These are phyloP conservation scores for Aeschynomene evenia DNA, from an alignment of 306 rosid species.

Conservation along the genomic window DNA sequence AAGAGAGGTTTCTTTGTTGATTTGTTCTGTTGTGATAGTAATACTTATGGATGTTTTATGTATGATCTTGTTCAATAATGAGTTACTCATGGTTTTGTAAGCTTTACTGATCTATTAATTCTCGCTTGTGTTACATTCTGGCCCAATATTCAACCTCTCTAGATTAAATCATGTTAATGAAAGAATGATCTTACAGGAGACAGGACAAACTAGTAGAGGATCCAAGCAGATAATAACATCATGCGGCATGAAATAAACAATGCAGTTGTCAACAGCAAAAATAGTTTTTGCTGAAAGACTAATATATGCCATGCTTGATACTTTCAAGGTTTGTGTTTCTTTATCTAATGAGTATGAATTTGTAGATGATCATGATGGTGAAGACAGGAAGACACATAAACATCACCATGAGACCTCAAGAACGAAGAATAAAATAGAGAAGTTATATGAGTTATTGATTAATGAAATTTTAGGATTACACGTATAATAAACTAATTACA, in stretches of 20 bases:
- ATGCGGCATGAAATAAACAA: not conserved
- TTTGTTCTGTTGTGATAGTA: constrained; percentile 10
- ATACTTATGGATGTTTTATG: not conserved
- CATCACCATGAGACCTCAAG: too few relatives aligned
- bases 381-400: too few relatives aligned
- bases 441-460: too few relatives aligned
- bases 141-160: not conserved
- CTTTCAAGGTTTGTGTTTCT: too few relatives aligned
- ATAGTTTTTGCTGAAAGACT: too few relatives aligned
- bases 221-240: not conserved
- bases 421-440: too few relatives aligned
- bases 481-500: too few relatives aligned
- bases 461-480: too few relatives aligned
- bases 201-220: not conserved
- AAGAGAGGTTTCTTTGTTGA: not conserved
- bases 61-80: constrained; percentile 1
- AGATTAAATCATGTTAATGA: not conserved
- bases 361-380: too few relatives aligned
- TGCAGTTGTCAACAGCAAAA: not conserved
- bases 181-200: not conserved
- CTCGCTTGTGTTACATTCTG: not conserved
- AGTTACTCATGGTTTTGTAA: not conserved
- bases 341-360: too few relatives aligned
- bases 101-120: not conserved
- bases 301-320: too few relatives aligned